Evolutionary conservation across 768 basidiomycete species (phyloP).

Genomic region (Hortiboletus campestris): DNA sequence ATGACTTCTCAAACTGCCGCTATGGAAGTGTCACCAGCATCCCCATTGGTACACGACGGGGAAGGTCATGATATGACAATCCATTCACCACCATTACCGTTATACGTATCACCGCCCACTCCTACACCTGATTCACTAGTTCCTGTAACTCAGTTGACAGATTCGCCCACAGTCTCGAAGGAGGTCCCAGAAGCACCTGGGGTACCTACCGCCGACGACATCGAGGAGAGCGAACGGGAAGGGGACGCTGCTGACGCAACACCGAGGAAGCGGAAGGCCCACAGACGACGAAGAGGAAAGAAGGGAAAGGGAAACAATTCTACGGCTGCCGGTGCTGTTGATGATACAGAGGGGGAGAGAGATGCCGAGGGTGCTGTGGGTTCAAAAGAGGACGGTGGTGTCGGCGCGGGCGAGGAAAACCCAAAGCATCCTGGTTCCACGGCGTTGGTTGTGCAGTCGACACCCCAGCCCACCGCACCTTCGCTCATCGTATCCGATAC

Average conservation of each 20-base stretch:
- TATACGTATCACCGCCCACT: background rate
- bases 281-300: conserved; percentile 47
- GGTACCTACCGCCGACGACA: conserved; percentile 32
- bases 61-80: background rate
- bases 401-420: conserved; percentile 19
- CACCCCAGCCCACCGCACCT: conserved; percentile 30
- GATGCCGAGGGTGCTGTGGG: conserved; percentile 19
- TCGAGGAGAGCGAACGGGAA: conserved; percentile 63
- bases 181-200: conserved; percentile 8
- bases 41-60: background rate
- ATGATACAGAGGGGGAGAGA: conserved; percentile 27
- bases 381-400: conserved; percentile 39
- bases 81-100: background rate
- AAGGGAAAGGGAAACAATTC: conserved; percentile 45
- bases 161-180: conserved; percentile 2
- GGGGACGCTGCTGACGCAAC: conserved; percentile 39
- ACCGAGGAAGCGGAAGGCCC: conserved; percentile 41
- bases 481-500: conserved; percentile 72
- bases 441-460: conserved; percentile 26
- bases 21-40: background rate
- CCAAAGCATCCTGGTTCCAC: conserved; percentile 3
- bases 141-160: conserved; percentile 2
- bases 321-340: conserved; percentile 9
- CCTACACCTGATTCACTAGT: background rate
- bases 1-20: background rate